These are phyloP conservation scores for Uromyces viciae-fabae DNA, from an alignment of 1,284 basidiomycete species.

Conservation along the genomic window DNA sequence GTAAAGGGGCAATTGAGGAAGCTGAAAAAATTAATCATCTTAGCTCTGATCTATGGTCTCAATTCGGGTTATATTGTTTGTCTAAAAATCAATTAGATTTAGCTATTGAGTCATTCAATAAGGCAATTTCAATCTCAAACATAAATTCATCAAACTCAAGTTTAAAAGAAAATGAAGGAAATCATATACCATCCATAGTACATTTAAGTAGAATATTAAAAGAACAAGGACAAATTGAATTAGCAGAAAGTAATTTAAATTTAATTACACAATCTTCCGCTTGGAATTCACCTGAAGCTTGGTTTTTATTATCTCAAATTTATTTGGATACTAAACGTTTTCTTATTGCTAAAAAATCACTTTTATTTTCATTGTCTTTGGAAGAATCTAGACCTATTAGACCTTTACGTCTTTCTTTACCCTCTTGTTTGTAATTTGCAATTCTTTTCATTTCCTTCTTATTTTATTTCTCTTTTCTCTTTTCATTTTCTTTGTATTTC, in stretches of 20 bases:
- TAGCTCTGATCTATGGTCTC: slow-evolving; percentile 88
- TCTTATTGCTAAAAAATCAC: slow-evolving; percentile 69
- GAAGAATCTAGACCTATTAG: slow-evolving; percentile 61
- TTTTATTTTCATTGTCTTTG: slow-evolving; percentile 68
- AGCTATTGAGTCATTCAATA: slow-evolving; percentile 44
- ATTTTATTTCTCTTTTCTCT: slow-evolving; percentile 6
- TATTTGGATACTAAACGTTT: slow-evolving; percentile 61
- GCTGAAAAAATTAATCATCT: slow-evolving; percentile 83
- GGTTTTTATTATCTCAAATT: slow-evolving; percentile 79
- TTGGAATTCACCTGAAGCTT: slow-evolving; percentile 86
- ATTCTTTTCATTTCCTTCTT: not conserved
- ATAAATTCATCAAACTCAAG: too few species aligned
- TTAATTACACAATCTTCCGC: slow-evolving; percentile 59
- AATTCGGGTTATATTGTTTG: slow-evolving; percentile 56
- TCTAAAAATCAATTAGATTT: not conserved
- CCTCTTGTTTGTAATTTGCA: slow-evolving; percentile 47
- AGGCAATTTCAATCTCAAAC: slow-evolving; percentile 50
- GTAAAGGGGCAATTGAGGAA: slow-evolving; percentile 85
- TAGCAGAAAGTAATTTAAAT: slow-evolving; percentile 55
- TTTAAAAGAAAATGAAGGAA: too few species aligned
- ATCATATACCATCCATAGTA: slow-evolving; percentile 68
- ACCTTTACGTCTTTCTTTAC: slow-evolving; percentile 51
- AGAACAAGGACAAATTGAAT: slow-evolving; percentile 50
- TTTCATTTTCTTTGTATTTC: not conserved
- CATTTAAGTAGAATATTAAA: slow-evolving; percentile 73